These are phyloP conservation scores for Boletus tomentosulus DNA, from an alignment of 768 basidiomycete genomes.

Conservation along the genomic window DNA sequence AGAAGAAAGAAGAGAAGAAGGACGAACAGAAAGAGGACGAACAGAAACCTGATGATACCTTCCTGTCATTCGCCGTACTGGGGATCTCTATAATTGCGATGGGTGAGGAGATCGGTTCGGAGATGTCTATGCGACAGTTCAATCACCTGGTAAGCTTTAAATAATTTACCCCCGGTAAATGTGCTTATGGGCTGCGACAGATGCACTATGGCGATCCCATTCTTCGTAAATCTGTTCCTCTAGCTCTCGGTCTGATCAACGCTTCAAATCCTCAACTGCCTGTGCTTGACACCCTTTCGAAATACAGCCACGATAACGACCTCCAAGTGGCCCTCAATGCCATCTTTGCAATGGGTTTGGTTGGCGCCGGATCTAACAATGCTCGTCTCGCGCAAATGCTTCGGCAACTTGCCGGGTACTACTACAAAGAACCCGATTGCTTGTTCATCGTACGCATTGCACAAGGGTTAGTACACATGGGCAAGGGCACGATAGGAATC, in stretches of 20 bases:
- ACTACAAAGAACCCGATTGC: conserved; percentile 95
- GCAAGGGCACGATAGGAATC: conserved; percentile 95
- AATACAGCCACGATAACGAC: conserved; percentile 98
- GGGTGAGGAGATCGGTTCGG: conserved; percentile 97
- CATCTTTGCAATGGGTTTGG: conserved; percentile 97
- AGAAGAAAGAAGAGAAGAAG: conserved; percentile 51
- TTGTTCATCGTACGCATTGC: conserved; percentile 95
- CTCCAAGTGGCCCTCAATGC: conserved; percentile 94
- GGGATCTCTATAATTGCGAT: conserved; percentile 94
- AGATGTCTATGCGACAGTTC: conserved; percentile 97
- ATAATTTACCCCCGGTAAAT: background rate
- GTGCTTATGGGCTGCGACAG: conserved; percentile 40
- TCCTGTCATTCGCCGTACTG: conserved; percentile 89
- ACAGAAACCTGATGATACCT: conserved; percentile 62
- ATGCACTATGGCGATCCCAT: conserved; percentile 98
- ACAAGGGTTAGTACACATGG: conserved; percentile 98
- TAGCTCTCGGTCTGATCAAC: conserved; percentile 92
- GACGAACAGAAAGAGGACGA: conserved; percentile 60
- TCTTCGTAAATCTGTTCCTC: conserved; percentile 88
- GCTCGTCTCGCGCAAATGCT: conserved; percentile 97
- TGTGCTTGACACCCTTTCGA: conserved; percentile 94
- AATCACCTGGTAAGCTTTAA: conserved; percentile 78
- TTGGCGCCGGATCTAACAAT: conserved; percentile 98
- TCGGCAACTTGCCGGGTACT: conserved; percentile 94
- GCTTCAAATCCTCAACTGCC: conserved; percentile 93